Conservation (phyloP, 805 yeast species). For the Debaryomyces castellii region DNA sequence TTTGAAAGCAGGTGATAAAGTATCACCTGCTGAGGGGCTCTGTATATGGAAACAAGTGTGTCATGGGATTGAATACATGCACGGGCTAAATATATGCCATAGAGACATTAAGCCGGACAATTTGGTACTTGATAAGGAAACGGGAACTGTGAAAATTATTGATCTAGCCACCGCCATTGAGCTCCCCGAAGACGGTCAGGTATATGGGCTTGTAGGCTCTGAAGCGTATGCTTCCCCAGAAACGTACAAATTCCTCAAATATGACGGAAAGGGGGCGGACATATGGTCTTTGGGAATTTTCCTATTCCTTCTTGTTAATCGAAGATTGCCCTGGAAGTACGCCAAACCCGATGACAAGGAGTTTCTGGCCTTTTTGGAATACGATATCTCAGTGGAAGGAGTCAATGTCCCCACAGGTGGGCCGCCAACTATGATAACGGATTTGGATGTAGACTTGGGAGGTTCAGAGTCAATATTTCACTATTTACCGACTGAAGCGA, state of each 20-base stretch:
- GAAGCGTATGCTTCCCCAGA: constrained; percentile 50
- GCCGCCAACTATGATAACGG: neutral
- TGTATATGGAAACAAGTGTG: constrained; percentile 44
- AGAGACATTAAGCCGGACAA: constrained; percentile 53
- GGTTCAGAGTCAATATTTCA: neutral
- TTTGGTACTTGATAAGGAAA: constrained; percentile 28
- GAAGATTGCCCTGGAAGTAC: constrained; percentile 47
- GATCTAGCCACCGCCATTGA: constrained; percentile 38
- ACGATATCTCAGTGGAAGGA: neutral
- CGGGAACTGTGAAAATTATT: constrained; percentile 40
- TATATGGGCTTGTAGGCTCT: constrained; percentile 50
- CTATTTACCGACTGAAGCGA: neutral
- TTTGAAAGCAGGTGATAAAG: neutral
- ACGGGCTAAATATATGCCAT: constrained; percentile 39
- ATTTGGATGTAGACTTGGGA: neutral
- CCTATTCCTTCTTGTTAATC: constrained; percentile 27
- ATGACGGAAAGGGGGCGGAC: constrained; percentile 43
- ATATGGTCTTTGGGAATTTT: constrained; percentile 53
- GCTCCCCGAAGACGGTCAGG: constrained; percentile 10
- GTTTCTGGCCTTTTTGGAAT: constrained; percentile 10
- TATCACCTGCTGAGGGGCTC: constrained; percentile 13
- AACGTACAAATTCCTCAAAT: constrained; percentile 30
- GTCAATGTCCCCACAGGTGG: neutral
- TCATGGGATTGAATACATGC: constrained; percentile 38
- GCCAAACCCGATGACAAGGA: constrained; percentile 34